Evolutionary conservation across 208 protist genomes (phyloP), one percentile per base, ranked within the genome.

Genomic region (Crithidia expoeki): DNA sequence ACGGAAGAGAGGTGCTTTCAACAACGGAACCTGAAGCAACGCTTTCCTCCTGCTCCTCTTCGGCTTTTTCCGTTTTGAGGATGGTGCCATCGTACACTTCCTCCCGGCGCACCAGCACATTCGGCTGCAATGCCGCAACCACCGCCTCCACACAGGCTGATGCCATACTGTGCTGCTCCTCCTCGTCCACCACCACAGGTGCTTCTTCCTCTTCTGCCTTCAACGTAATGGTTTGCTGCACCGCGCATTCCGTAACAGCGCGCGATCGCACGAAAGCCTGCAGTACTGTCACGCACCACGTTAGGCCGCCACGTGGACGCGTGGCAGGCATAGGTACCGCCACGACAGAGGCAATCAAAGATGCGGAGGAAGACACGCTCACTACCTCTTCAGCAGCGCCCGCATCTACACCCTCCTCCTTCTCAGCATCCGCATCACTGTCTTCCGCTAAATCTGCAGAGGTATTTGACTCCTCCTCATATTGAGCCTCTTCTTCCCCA

Each of bases 241-340:
- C 36, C 12, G 36, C 36, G 36, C 36, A 12, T 12, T 40, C 36
- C 9, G 36, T 40, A 5, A 12, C 12, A 12, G 5, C 42, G 16
- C 14, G 42, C 42, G 42, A 9, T 5, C 42, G 42, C 42, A 47
- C 16, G 42, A 47, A 47, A 4, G 58, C 16, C 42, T 49, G 40
- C 42, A 63, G 10, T 0, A 63, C 58, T 0, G 34, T 51, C 2
- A 51, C 34, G 27, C 58, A 63, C 58, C 58, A 63, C 36, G 58
- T 63, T 42, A 63, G 23, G 27, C 51, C 58, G 9, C 58, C 58
- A 33, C 27, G 40, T 27, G 32, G 33, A 27, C 58, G 58, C 25
- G 2, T 11, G 1, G 23, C 16, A 2, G 34, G 23, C 17, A n/a
- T n/a, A 6, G 21, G 23, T 33, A 25, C 23, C 27, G 0, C 10